Percentiles rank a stretch among this genome's conserved stretches.
Evolutionary conservation across 1,284 basidiomycete species (phyloP).

Genomic region (Apiotrichum mycotoxinovorans): DNA sequence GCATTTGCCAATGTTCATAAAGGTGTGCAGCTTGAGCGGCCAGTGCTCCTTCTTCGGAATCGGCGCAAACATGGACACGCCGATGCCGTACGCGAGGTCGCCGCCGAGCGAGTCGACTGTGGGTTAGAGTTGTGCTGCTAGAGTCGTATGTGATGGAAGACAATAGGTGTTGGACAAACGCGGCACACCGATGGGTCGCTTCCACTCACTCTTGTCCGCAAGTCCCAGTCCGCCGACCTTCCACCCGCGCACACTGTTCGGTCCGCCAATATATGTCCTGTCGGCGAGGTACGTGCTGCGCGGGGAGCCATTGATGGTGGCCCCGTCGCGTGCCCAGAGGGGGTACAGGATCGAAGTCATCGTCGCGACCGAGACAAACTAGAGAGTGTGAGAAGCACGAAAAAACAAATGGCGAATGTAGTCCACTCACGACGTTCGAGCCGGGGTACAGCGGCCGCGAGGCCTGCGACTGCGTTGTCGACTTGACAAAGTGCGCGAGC

Average conservation of each 20-base stretch:
- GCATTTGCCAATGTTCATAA: constrained; percentile 82
- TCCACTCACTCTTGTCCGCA: constrained; percentile 66
- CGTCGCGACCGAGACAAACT: constrained; percentile 48
- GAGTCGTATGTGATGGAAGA: too few species aligned
- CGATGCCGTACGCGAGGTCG: constrained; percentile 79
- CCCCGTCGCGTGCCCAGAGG: constrained; percentile 23
- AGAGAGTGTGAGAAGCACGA: neutral
- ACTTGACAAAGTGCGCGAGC: constrained; percentile 64
- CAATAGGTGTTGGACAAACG: too few species aligned
- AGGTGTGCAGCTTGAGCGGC: constrained; percentile 83
- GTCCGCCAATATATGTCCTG: constrained; percentile 89
- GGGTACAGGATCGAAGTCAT: constrained; percentile 45
- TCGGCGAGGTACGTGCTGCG: constrained; percentile 62
- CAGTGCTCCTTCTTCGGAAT: constrained; percentile 75
- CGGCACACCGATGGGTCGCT: too few species aligned
- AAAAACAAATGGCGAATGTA: too few species aligned
- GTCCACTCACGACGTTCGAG: constrained; percentile 45
- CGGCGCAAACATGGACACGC: constrained; percentile 73
- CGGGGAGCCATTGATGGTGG: constrained; percentile 6
- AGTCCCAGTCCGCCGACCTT: constrained; percentile 79
- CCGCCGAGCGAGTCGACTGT: constrained; percentile 76
- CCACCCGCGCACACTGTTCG: constrained; percentile 84
- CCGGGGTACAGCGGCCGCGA: constrained; percentile 57
- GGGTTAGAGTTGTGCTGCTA: neutral
- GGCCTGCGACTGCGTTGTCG: constrained; percentile 62